phyloP scores from a whole-genome alignment of 2,329 filamentous ascomycete species.

The Hymenoscyphus fraxineus region DNA sequence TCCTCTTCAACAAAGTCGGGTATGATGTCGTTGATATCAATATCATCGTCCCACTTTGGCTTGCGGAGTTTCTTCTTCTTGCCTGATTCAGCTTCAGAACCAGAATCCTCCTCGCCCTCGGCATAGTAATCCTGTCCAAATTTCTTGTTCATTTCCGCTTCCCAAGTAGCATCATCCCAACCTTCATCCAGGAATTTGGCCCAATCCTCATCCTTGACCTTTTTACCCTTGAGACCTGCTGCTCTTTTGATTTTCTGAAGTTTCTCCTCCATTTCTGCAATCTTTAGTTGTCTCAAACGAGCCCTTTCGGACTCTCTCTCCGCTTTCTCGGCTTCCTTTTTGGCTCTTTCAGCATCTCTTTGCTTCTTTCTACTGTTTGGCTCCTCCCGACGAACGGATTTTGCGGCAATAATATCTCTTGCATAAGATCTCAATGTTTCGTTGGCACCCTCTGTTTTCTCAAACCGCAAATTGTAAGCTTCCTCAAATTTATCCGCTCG shows the following conservation, averaged over 20 bases:
- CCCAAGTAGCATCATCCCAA: slow-evolving; percentile 88
- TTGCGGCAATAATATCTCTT: slow-evolving; percentile 75
- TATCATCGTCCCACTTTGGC: slow-evolving; percentile 93
- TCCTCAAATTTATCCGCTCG: slow-evolving; percentile 84
- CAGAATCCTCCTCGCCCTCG: slow-evolving; percentile 59
- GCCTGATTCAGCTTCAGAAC: slow-evolving; percentile 52
- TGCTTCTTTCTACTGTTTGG: slow-evolving; percentile 71
- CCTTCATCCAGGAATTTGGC: slow-evolving; percentile 77
- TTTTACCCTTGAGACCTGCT: slow-evolving; percentile 69
- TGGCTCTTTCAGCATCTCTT: slow-evolving; percentile 72
- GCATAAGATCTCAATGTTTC: slow-evolving; percentile 85
- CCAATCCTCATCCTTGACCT: slow-evolving; percentile 75
- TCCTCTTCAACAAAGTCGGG: slow-evolving; percentile 76
- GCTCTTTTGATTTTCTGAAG: slow-evolving; percentile 84
- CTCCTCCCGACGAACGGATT: slow-evolving; percentile 83
- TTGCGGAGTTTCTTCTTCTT: slow-evolving; percentile 66
- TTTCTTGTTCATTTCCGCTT: slow-evolving; percentile 79
- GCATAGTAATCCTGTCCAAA: slow-evolving; percentile 94
- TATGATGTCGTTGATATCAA: slow-evolving; percentile 89
- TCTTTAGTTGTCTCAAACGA: slow-evolving; percentile 78
- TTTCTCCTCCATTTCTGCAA: slow-evolving; percentile 86
- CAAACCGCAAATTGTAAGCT: slow-evolving; percentile 94
- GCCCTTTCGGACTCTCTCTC: slow-evolving; percentile 77
- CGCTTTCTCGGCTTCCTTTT: slow-evolving; percentile 73
- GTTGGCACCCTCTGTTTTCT: slow-evolving; percentile 84